phyloP scores from a whole-genome alignment of 305 asterid species.

The Fraxinus albicans region DNA sequence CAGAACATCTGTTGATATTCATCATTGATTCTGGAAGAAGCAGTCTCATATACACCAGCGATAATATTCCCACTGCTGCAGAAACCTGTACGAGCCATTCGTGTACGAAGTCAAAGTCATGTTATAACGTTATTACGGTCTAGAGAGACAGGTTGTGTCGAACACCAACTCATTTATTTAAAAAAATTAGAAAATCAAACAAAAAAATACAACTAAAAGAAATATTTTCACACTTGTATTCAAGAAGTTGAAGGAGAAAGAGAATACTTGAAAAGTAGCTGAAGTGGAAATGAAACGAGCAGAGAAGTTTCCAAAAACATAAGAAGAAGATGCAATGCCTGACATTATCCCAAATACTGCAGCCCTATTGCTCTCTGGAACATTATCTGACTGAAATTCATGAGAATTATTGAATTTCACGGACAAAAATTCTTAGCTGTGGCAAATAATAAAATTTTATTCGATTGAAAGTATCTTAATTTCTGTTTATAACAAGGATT shows the following conservation, averaged over 20 bases:
- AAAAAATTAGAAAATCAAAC: background rate
- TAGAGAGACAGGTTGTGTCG: too few species aligned
- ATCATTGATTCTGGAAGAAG: slow-evolving; percentile 62
- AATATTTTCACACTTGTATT: too few species aligned
- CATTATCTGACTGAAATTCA: slow-evolving; percentile 74
- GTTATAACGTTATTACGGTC: too few species aligned
- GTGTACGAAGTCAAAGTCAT: too few species aligned
- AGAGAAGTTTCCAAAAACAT: slow-evolving; percentile 78
- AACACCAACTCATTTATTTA: background rate
- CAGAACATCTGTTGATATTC: slow-evolving; percentile 3
- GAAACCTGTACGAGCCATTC: slow-evolving; percentile 47
- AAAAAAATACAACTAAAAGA: too few species aligned
- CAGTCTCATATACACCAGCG: slow-evolving; percentile 70
- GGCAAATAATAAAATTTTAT: too few species aligned
- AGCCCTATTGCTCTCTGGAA: slow-evolving; percentile 69
- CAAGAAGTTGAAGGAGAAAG: background rate
- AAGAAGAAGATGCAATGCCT: slow-evolving; percentile 71
- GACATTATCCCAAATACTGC: slow-evolving; percentile 74
- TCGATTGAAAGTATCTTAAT: background rate
- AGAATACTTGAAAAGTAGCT: slow-evolving; percentile 65
- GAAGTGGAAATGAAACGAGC: slow-evolving; percentile 73
- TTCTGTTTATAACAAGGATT: background rate
- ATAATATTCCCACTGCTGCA: slow-evolving; percentile 55
- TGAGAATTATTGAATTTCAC: background rate
- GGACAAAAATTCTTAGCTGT: background rate